Evolutionary conservation across 164 flowering plant genomes (phyloP), one percentile per base, ranked within the genome.

Genomic region (Magnolia kwangsiensis): DNA sequence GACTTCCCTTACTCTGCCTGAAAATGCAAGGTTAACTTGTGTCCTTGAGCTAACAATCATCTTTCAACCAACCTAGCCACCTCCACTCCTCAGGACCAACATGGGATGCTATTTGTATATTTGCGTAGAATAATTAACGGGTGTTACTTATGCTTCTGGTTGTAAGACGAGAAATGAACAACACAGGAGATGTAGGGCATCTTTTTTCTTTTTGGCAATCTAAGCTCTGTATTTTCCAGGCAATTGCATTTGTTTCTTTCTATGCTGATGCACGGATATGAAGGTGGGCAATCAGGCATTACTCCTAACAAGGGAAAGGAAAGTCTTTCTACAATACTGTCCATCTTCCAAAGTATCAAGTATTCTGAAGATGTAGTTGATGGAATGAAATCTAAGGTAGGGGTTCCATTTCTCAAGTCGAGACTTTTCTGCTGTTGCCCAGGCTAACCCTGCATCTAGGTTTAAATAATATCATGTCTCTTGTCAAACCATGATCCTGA

Each of bases 331-430:
- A 72, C 86, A 1, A 74, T 90, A 27, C 37, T 80, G 58, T 91
- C 95, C 50, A 87, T 94, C 73, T 85, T 94, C 72, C 84, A 77
- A 45, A 83, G 86, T 78, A 94, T 94, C 81, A 89, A 88, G 82
- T 51, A 69, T 61, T 89, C 95, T 14, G 94, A 89, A 80, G 99
- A 96, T 85, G 70, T 81, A 21, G 85, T 86, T 67, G 97, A 92
- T 74, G 76, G 81, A 67, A 77, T 76, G 70, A 92, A 90, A 81
- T 84, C 99, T 69, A 91, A 90, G 94, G 98, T 93, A 82, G 66
- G 73, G 20, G 18, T 13, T 63, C 31, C 7, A 8, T 50, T 80
- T 50, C n/a, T 55, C 45, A 37, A 49, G 63, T 67, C 27, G 70
- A 19, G 37, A 29, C 31, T 31, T 72, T 74, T 27, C 77, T 71